phyloP scores from a whole-genome alignment of 495 filamentous ascomycete genomes.

The Penicillium verhagenii region DNA sequence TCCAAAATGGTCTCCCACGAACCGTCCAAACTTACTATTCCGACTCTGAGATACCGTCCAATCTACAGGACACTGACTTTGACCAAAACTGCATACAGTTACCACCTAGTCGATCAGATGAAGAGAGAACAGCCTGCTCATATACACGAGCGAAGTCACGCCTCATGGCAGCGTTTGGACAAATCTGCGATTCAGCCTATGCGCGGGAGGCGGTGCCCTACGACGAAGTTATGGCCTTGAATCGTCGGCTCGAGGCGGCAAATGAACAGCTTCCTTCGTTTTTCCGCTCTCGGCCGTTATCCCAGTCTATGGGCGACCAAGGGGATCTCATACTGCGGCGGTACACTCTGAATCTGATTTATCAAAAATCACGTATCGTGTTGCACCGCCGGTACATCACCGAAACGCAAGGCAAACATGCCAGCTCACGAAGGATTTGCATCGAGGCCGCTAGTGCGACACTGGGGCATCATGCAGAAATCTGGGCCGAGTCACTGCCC shows the following conservation, averaged over 20 bases:
- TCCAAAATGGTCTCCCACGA: constrained; percentile 46
- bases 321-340: constrained; percentile 78
- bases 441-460: constrained; percentile 77
- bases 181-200: constrained; percentile 47
- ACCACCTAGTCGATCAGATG: constrained; percentile 35
- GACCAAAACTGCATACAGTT: constrained; percentile 33
- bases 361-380: constrained; percentile 77
- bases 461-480: constrained; percentile 70
- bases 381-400: constrained; percentile 82
- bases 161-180: constrained; percentile 43
- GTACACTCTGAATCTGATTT: constrained; percentile 76
- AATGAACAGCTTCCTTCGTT: constrained; percentile 66
- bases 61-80: constrained; percentile 45
- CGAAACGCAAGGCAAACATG: constrained; percentile 68
- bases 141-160: constrained; percentile 41
- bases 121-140: constrained; percentile 34
- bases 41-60: constrained; percentile 42
- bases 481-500: constrained; percentile 72
- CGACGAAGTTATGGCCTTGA: constrained; percentile 76
- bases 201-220: constrained; percentile 54
- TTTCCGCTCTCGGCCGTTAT: constrained; percentile 65
- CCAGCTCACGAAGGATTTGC: constrained; percentile 76
- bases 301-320: constrained; percentile 71
- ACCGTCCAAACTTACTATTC: constrained; percentile 43
- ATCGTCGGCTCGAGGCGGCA: constrained; percentile 68